A percentile compares a stretch with the other conserved stretches of the same genome.
phyloP scores from a whole-genome alignment of 2,329 filamentous ascomycete species.

The Neofusicoccum ribis region DNA sequence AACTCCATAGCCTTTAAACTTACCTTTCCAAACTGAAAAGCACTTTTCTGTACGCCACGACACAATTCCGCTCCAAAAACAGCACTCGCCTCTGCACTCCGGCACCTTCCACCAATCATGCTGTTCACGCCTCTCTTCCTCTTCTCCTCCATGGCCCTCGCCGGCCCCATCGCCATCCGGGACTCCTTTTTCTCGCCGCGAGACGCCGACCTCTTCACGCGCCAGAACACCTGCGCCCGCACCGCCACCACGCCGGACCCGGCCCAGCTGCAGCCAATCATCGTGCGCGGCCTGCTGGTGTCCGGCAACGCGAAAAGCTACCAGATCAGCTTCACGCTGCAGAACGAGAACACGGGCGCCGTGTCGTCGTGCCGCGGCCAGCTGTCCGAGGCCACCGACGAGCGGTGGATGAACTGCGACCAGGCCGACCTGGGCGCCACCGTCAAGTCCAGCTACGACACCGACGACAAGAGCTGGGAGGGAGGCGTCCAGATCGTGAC shows the following conservation, averaged over 20 bases:
- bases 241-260: not conserved
- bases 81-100: not conserved
- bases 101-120: not conserved
- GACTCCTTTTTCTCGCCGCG: not conserved
- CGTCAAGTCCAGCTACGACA: not conserved
- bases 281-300: not conserved
- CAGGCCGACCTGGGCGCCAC: not conserved
- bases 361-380: not conserved
- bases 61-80: no score
- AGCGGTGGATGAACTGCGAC: not conserved
- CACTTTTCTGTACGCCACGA: not conserved
- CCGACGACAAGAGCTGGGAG: not conserved
- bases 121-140: not conserved
- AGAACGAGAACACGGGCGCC: not conserved
- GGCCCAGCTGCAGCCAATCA: not conserved
- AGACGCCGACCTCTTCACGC: not conserved
- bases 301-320: not conserved
- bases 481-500: not conserved
- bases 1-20: not conserved
- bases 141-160: not conserved
- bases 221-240: not conserved
- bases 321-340: not conserved
- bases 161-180: not conserved
- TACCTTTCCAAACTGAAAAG: not conserved
- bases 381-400: not conserved